Evolutionary conservation across 2,329 filamentous ascomycete genomes (phyloP).

Genomic region (Ascochyta rabiei): DNA sequence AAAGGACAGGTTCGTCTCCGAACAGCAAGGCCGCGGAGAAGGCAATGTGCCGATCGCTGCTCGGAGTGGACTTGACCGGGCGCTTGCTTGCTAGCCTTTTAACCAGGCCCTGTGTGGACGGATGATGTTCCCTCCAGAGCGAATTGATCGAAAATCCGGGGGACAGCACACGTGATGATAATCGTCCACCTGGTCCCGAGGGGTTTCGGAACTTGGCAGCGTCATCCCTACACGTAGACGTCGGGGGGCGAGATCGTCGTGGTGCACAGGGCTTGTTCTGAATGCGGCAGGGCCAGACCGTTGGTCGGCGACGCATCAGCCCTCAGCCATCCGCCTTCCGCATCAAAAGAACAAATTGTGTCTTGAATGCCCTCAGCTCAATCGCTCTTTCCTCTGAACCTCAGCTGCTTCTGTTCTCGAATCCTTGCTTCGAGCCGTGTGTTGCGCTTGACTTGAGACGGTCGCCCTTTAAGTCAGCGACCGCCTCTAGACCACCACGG

Average conservation of each 20-base stretch:
- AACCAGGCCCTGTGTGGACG: constrained; percentile 8
- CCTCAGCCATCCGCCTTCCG: background rate
- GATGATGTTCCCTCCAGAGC: constrained; percentile 3
- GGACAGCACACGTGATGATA: no score
- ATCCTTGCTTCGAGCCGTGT: constrained; percentile 8
- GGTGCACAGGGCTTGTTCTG: constrained; percentile 14
- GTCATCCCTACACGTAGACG: constrained; percentile 7
- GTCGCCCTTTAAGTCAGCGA: constrained; percentile 14
- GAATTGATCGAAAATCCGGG: constrained; percentile 1
- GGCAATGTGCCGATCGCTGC: background rate
- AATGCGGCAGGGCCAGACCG: constrained; percentile 16
- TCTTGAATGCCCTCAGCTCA: constrained; percentile 16
- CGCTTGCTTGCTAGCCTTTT: no score
- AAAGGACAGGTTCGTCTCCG: background rate
- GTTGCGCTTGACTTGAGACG: constrained; percentile 7
- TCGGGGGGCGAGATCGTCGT: constrained; percentile 18
- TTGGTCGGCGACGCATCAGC: constrained; percentile 19
- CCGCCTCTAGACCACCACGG: constrained; percentile 13
- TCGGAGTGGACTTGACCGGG: background rate
- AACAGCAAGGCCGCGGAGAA: background rate
- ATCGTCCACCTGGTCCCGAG: background rate
- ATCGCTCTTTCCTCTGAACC: background rate
- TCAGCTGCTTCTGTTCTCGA: constrained; percentile 6
- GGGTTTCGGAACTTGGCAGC: constrained; percentile 5
- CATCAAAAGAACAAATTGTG: constrained; percentile 9